Conservation (phyloP, 75 land plant genomes). For the Adiantum capillusveneris region DNA sequence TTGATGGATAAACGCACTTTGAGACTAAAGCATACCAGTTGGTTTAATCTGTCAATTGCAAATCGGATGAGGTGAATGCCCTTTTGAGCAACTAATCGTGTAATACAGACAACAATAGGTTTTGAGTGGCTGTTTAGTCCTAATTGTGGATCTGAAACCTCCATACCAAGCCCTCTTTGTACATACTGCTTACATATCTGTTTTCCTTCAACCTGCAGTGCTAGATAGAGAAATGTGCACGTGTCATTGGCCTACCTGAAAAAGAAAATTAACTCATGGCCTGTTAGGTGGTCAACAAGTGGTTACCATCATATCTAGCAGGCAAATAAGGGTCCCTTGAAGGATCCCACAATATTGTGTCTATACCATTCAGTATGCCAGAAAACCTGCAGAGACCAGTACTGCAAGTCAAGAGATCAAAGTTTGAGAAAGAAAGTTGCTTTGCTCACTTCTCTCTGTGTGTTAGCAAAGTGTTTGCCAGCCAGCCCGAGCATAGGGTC, state of each 20-base stretch:
- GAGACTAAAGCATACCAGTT: conserved; percentile 33
- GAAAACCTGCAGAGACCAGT: conserved; percentile 48
- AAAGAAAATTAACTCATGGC: background rate
- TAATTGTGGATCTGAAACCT: background rate
- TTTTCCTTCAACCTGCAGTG: conserved; percentile 34
- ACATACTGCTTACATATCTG: conserved; percentile 54
- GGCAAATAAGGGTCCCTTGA: conserved; percentile 48
- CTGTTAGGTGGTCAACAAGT: background rate
- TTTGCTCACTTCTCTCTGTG: conserved; percentile 58
- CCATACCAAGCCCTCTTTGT: conserved; percentile 56
- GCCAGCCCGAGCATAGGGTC: conserved; percentile 63
- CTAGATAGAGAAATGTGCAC: conserved; percentile 27
- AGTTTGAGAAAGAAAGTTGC: too few relatives aligned
- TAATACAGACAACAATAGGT: conserved; percentile 58
- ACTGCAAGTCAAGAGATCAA: too few relatives aligned
- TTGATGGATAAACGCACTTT: background rate
- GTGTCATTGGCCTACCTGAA: background rate
- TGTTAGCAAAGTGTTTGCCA: conserved; percentile 40
- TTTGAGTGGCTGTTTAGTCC: conserved; percentile 1
- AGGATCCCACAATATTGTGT: conserved; percentile 57
- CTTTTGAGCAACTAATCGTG: conserved; percentile 61
- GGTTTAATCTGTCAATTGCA: conserved; percentile 44
- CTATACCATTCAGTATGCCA: conserved; percentile 64
- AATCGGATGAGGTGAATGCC: conserved; percentile 62
- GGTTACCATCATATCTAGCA: conserved; percentile 39